Conservation (phyloP, 306 rosid species). For the Cicer yamashitae region DNA sequence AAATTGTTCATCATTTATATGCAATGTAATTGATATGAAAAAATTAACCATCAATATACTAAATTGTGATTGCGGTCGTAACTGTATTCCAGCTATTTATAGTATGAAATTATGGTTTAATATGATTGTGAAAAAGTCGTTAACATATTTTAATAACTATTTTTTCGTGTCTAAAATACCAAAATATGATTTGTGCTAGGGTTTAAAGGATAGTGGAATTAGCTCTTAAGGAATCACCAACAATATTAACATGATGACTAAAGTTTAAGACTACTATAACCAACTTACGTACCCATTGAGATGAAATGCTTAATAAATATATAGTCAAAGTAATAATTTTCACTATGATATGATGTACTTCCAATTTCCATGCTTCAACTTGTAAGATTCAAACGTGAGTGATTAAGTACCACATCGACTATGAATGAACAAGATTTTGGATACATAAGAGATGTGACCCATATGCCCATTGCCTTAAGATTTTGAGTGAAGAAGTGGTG, state of each 20-base stretch:
- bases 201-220: constrained; percentile 88
- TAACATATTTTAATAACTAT: too few species aligned
- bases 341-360: neutral
- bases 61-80: neutral
- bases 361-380: constrained; percentile 12
- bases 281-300: constrained; percentile 81
- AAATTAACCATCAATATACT: neutral
- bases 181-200: constrained; percentile 60
- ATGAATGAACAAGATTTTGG: too few species aligned
- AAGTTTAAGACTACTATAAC: constrained; percentile 76
- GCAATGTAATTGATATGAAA: neutral
- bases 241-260: constrained; percentile 88
- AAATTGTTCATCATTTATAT: neutral
- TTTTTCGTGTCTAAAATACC: neutral
- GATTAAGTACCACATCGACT: too few species aligned
- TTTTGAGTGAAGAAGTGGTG: too few species aligned
- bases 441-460: too few species aligned
- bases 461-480: too few species aligned
- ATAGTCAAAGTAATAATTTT: neutral
- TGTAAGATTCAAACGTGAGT: too few species aligned
- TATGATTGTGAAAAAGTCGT: too few species aligned
- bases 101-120: too few species aligned
- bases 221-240: constrained; percentile 90
- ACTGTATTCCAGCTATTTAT: neutral
- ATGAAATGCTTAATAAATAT: constrained; percentile 42